Conservation (phyloP, 768 basidiomycete species). For the Russula griseocarnosa region DNA sequence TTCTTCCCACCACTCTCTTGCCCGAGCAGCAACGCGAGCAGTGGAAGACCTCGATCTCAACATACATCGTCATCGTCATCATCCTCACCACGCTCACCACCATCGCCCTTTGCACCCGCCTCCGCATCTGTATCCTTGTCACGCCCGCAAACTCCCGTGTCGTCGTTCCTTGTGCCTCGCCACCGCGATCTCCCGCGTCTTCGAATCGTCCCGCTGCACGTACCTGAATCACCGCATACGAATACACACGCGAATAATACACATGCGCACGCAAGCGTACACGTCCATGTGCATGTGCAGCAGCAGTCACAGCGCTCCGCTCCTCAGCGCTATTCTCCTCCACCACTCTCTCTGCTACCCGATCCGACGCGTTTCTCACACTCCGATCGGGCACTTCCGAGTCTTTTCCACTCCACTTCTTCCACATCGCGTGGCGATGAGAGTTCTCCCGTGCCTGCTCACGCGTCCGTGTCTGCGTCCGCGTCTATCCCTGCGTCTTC, state of each 20-base stretch:
- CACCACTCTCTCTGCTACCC: background rate
- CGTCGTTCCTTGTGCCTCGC: slow-evolving; percentile 18
- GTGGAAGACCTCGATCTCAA: background rate
- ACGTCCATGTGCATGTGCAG: background rate
- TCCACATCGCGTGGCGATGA: background rate
- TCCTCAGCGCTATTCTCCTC: background rate
- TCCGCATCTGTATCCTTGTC: slow-evolving; percentile 6
- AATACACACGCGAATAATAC: slow-evolving; percentile 2
- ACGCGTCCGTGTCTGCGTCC: background rate
- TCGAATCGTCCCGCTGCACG: slow-evolving; percentile 21
- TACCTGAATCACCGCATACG: slow-evolving; percentile 16
- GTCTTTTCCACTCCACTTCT: background rate
- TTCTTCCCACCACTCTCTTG: background rate
- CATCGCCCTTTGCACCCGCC: background rate
- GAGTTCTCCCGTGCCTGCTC: slow-evolving; percentile 3
- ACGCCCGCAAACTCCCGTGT: slow-evolving; percentile 8
- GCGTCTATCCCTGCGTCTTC: background rate
- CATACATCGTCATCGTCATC: background rate
- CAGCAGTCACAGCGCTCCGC: background rate
- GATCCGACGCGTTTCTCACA: slow-evolving; percentile 3
- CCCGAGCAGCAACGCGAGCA: background rate
- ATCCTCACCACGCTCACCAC: background rate
- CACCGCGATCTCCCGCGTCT: slow-evolving; percentile 18
- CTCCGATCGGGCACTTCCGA: background rate
- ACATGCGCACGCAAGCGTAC: background rate